phyloP scores from a whole-genome alignment of 2,329 filamentous ascomycete species.

The Grosmannia serpens region DNA sequence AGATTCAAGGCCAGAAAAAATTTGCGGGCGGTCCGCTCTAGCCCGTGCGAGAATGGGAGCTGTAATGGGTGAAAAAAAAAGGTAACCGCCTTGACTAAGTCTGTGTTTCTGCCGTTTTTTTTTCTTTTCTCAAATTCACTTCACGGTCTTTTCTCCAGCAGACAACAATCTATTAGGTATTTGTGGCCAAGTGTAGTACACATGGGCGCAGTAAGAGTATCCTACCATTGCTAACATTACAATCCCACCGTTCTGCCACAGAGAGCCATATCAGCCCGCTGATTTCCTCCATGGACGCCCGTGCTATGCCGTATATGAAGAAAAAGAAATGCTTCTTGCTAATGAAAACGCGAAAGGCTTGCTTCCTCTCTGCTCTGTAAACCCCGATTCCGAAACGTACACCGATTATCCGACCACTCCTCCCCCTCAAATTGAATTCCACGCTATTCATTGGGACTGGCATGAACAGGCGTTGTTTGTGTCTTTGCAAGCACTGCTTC shows the following conservation, averaged over 20 bases:
- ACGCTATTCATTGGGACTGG: neutral
- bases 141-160: neutral
- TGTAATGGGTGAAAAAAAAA: neutral
- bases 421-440: neutral
- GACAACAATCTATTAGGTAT: neutral
- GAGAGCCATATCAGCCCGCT: neutral
- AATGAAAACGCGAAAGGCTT: neutral
- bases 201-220: neutral
- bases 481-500: neutral
- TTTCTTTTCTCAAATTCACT: neutral
- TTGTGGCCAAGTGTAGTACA: neutral
- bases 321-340: neutral
- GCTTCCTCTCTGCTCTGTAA: neutral
- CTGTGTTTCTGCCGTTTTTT: neutral
- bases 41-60: slow-evolving; percentile 3
- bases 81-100: neutral
- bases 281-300: neutral
- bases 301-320: neutral
- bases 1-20: slow-evolving; percentile 13
- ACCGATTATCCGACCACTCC: neutral
- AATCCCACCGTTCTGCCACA: neutral
- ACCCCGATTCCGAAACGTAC: neutral
- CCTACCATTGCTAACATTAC: neutral
- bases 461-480: neutral
- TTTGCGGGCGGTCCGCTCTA: neutral